phyloP scores from a whole-genome alignment of 2,329 filamentous ascomycete species.

The Epicoccum nigrum region DNA sequence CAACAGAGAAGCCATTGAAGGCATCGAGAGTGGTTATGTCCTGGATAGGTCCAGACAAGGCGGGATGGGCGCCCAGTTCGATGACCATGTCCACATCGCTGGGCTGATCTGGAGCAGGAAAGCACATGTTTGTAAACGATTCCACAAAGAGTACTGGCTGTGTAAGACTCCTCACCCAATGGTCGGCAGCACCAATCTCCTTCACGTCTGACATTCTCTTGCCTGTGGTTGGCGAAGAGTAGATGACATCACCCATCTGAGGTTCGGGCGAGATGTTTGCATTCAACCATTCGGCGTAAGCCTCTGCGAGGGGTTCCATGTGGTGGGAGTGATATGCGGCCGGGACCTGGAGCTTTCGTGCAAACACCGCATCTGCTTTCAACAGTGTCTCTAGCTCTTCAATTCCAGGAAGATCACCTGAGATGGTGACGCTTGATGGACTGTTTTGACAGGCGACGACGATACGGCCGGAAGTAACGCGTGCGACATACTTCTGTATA shows the following conservation, averaged over 20 bases:
- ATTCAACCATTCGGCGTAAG: conserved; percentile 13
- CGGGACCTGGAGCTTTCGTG: conserved; percentile 49
- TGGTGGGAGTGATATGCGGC: conserved; percentile 55
- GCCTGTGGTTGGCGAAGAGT: conserved; percentile 3
- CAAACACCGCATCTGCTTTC: conserved; percentile 47
- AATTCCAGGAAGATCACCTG: conserved; percentile 50
- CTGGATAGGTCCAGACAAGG: conserved; percentile 13
- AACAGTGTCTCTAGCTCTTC: conserved; percentile 40
- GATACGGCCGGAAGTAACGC: background rate
- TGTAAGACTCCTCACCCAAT: conserved; percentile 11
- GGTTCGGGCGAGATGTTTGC: background rate
- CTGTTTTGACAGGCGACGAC: conserved; percentile 43
- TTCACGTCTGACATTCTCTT: background rate
- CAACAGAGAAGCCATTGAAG: background rate
- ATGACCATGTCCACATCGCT: conserved; percentile 7
- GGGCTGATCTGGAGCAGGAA: background rate
- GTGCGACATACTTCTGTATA: background rate
- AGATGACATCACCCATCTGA: background rate
- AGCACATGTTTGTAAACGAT: conserved; percentile 8
- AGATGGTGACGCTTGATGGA: conserved; percentile 51
- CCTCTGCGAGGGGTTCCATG: conserved; percentile 37
- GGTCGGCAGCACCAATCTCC: conserved; percentile 2
- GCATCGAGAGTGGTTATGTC: conserved; percentile 14
- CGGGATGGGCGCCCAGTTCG: conserved; percentile 10
- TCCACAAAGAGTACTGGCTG: conserved; percentile 7